These are phyloP conservation scores for Magnolia officinalis DNA, from an alignment of 164 flowering plant genomes.

Conservation along the genomic window DNA sequence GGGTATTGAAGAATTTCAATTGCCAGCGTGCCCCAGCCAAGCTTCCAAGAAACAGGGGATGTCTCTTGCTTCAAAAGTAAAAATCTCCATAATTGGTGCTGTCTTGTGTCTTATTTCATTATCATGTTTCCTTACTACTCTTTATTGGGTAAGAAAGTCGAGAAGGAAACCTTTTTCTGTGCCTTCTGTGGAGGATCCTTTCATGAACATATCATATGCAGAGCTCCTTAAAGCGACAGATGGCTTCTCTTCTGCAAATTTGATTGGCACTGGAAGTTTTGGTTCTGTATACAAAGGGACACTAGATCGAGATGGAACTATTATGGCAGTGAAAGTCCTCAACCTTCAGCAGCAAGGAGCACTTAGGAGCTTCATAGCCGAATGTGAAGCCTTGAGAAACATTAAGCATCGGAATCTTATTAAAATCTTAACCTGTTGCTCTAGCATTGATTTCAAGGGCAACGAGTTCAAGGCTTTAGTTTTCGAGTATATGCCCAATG, in stretches of 20 bases:
- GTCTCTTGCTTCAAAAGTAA: neutral
- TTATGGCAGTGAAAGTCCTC: neutral
- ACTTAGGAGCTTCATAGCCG: neutral
- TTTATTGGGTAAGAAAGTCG: neutral
- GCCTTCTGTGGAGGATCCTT: neutral
- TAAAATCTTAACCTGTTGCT: neutral
- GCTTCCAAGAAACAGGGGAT: neutral
- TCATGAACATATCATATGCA: neutral
- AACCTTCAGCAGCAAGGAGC: neutral
- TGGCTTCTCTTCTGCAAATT: neutral
- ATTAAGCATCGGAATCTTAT: neutral
- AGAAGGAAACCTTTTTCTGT: neutral
- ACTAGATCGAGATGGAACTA: neutral
- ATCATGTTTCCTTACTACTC: neutral
- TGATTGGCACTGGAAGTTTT: slow-evolving; percentile 1
- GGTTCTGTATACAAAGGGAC: neutral
- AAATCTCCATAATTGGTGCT: neutral
- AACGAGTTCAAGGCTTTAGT: slow-evolving; percentile 23
- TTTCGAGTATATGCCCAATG: slow-evolving; percentile 25
- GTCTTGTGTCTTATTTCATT: neutral
- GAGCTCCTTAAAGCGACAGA: neutral
- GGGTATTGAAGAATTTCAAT: neutral
- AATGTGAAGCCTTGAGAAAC: slow-evolving; percentile 4
- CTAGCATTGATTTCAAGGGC: neutral
- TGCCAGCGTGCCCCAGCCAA: neutral